These are phyloP conservation scores for Aspergillus unguis DNA, from an alignment of 2,329 filamentous ascomycete genomes.

Conservation along the genomic window DNA sequence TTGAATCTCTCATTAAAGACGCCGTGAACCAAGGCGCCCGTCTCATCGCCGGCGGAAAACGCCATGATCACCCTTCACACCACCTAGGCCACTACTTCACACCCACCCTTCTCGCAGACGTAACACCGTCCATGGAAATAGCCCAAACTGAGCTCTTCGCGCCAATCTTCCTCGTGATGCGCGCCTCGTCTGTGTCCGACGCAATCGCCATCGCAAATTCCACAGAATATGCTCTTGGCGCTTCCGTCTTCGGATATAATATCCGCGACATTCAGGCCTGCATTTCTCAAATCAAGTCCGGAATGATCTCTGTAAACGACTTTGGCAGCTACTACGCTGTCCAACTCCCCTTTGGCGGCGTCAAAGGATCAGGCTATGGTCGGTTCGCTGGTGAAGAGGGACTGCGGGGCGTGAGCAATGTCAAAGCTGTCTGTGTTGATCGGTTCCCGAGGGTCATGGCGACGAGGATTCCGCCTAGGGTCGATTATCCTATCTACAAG, in stretches of 20 bases:
- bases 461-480: constrained; percentile 74
- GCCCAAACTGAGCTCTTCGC: constrained; percentile 91
- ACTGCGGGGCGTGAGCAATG: constrained; percentile 76
- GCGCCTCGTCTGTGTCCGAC: constrained; percentile 60
- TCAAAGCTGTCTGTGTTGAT: constrained; percentile 83
- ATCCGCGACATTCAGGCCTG: constrained; percentile 61
- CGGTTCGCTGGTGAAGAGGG: constrained; percentile 91
- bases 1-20: constrained; percentile 73
- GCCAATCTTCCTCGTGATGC: constrained; percentile 83
- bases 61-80: constrained; percentile 67
- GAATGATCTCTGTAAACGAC: constrained; percentile 94
- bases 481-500: constrained; percentile 75
- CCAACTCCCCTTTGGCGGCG: constrained; percentile 88
- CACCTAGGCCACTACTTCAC: constrained; percentile 85
- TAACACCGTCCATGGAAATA: constrained; percentile 79
- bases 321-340: constrained; percentile 93
- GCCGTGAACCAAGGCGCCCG: constrained; percentile 76
- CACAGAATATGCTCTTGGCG: constrained; percentile 80
- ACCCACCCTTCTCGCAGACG: constrained; percentile 87
- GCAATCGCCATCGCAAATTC: constrained; percentile 79
- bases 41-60: constrained; percentile 74
- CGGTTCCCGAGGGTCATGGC: constrained; percentile 54
- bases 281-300: constrained; percentile 67
- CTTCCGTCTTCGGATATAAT: constrained; percentile 77
- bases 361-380: constrained; percentile 86